phyloP scores from a whole-genome alignment of 805 yeast genomes.

The Metschnikowia amazonensis region DNA sequence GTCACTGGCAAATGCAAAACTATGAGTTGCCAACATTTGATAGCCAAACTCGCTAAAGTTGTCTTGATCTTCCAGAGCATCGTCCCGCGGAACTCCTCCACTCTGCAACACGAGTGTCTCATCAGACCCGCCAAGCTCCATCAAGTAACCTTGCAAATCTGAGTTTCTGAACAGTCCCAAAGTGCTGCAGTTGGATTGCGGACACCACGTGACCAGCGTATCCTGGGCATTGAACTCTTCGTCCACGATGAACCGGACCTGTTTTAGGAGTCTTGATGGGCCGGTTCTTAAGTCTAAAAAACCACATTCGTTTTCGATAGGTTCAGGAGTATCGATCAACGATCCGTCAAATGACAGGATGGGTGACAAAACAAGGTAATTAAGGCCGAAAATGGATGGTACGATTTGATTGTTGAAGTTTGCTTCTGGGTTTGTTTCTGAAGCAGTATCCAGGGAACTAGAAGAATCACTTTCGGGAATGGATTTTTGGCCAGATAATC shows the following conservation, averaged over 20 bases:
- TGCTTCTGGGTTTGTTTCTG: constrained; percentile 3
- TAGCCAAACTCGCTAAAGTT: constrained; percentile 11
- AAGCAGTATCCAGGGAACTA: neutral
- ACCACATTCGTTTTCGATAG: constrained; percentile 1
- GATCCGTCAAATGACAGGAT: constrained; percentile 7
- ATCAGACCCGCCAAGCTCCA: constrained; percentile 3
- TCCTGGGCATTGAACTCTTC: constrained; percentile 4
- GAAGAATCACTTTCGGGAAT: neutral
- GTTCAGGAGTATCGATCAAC: neutral
- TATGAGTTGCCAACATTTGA: constrained; percentile 2
- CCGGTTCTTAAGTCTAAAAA: neutral
- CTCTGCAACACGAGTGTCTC: constrained; percentile 3
- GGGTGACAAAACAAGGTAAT: constrained; percentile 4
- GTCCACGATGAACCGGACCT: constrained; percentile 2
- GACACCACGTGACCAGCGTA: neutral
- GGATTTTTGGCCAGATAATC: too few species aligned
- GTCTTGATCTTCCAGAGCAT: neutral
- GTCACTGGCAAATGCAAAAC: neutral
- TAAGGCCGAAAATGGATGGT: neutral
- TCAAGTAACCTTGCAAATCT: neutral
- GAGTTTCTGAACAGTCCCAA: neutral
- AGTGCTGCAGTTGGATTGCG: neutral
- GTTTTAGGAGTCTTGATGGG: neutral
- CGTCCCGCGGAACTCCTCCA: neutral
- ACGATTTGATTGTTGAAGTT: constrained; percentile 1